These are phyloP conservation scores for Solanum medicagineum DNA, from an alignment of 257 asterid genomes.

Conservation along the genomic window DNA sequence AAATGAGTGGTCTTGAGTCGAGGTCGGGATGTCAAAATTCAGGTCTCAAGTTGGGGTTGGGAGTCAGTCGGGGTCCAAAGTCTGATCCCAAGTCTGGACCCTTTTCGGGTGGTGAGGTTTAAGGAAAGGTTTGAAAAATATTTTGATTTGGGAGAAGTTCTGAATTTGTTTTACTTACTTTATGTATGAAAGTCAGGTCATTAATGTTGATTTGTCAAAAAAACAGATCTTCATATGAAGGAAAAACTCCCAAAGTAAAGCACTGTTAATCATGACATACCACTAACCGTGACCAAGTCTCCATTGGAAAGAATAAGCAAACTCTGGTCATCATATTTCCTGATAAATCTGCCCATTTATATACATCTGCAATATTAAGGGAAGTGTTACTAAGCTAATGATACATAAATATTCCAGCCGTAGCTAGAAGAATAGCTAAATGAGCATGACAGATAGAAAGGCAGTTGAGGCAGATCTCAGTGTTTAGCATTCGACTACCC, in stretches of 20 bases:
- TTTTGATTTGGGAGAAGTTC: too few relatives aligned
- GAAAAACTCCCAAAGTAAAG: neutral
- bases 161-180: too few relatives aligned
- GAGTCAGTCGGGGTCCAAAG: too few relatives aligned
- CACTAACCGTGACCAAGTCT: constrained; percentile 74
- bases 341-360: constrained; percentile 67
- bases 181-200: too few relatives aligned
- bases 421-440: neutral
- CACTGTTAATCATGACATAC: constrained; percentile 22
- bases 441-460: neutral
- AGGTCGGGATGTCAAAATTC: too few relatives aligned
- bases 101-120: too few relatives aligned
- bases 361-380: constrained; percentile 57
- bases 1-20: too few relatives aligned
- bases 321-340: constrained; percentile 77
- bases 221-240: neutral
- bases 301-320: constrained; percentile 84
- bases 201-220: neutral
- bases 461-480: neutral
- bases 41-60: too few relatives aligned
- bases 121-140: too few relatives aligned
- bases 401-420: neutral
- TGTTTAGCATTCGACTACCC: neutral
- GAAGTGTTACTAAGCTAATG: neutral
- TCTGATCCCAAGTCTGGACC: too few relatives aligned